Evolutionary conservation across 2,329 filamentous ascomycete species (phyloP), one percentile per base, ranked within the genome.

Genomic region (Elsinoe ampelina): DNA sequence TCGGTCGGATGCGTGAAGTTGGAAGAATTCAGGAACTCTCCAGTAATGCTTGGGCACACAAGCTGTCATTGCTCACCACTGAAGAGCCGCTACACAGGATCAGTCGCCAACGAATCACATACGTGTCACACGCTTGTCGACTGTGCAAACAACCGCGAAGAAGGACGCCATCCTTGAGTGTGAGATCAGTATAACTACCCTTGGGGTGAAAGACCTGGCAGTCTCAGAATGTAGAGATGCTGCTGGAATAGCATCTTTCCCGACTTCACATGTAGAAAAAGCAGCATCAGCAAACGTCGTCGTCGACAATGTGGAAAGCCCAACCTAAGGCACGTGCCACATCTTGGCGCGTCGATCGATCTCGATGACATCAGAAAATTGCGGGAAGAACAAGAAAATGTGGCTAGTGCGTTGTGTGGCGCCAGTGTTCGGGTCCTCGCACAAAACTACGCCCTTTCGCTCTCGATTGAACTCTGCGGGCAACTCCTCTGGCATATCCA

Each of bases 51-150:
- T 50, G 26, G 45, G 12, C 32, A 50, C 12, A 35, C 32, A 13
- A 34, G 26, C 32, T 50, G 26, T 50, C 45, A 50, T 26, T 34
- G 30, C 45, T 50, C 17, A 50, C 45, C 45, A 39, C 11, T 6
- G 17, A n/a, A 52, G 15, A 52, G 30, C 20, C 12, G 11, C 32
- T 20, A 8, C 19, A 35, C 48, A 39, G 48, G 48, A 52, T 52
- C 34, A 39, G 15, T 52, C 48, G 48, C 34, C 26, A 38, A 11
- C 48, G 32, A 45, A 45, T 45, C 41, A 45, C 41, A 26, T 26
- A 52, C 34, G 48, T 51, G 48, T 52, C 48, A 52, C 48, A 35
- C 35, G 10, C 20, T 38, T 50, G 13, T 15, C 45, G 26, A 20
- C 13, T 26, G 35, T 50, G 45, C 26, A 50, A 30, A 8, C 12